Evolutionary conservation across 2,329 filamentous ascomycete species (phyloP), one percentile per base, ranked within the genome.

Genomic region (Phyllosticta capitalensis): DNA sequence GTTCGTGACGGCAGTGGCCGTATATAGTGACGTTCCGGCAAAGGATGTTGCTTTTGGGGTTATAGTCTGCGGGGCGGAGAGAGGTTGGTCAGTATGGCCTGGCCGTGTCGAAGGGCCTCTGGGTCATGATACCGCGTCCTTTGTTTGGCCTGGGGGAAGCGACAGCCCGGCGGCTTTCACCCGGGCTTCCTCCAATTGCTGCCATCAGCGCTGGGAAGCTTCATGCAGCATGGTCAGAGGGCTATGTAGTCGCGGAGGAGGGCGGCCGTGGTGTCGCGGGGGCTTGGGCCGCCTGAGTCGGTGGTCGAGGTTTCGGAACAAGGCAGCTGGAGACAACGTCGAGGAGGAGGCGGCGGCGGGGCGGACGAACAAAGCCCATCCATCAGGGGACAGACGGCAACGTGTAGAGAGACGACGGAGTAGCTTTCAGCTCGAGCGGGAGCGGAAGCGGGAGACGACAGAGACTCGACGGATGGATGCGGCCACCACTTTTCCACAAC

Each of bases 21-120:
- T 95, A 96, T 67, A 96, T 95, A 63, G 91, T 83, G 63, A 96
- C 87, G 75, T 96, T 96, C 69, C 91, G 87, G 76, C 91, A 96
- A 60, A 92, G 82, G 6, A 90, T 95, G 71, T 95, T 91, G 76
- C 92, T 95, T 33, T 60, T 60, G 22, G 58, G 58, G 50, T 56
- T 56, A 49, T 60, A 56, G 54, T 60, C 58, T 60, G 58, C 38
- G 49, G 58, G 54, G 30, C 52, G 58, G 38, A 45, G 52, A 55
- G 24, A 21, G 14, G 56, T 24, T 9, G 57, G 19, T 26, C 20
- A 45, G 53, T 22, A 45, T 52, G 45, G 52, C 17, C 2, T 52
- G 20, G 19, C 17, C 14, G 50, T 19, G 19, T 17, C 12, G 50
- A 17, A 6, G 52, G 38, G 38, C 51, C 38, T 48, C 22, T 26